Conservation (phyloP, 257 asterid species). For the Primulina tabacum region DNA sequence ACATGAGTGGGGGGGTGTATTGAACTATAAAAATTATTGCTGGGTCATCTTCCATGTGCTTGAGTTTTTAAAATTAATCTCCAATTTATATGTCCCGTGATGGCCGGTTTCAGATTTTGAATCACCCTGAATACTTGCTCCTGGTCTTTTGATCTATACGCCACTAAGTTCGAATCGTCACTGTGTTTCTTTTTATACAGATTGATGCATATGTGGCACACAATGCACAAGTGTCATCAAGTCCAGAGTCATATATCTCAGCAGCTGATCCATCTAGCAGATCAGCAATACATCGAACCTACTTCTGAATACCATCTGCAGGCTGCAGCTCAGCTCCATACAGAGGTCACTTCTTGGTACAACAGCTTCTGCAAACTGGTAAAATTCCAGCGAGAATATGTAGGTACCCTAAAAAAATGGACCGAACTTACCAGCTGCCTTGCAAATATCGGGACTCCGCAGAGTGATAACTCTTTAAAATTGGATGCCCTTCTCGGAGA, state of each 20-base stretch:
- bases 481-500: slow-evolving; percentile 40
- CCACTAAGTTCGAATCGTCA: slow-evolving; percentile 1
- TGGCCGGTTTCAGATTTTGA: background rate
- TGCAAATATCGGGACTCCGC: slow-evolving; percentile 29
- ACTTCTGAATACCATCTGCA: slow-evolving; percentile 59
- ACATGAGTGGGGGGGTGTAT: background rate
- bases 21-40: background rate
- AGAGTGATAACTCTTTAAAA: slow-evolving; percentile 31
- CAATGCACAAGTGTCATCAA: slow-evolving; percentile 68
- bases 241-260: slow-evolving; percentile 61
- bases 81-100: background rate
- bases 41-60: background rate
- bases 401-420: slow-evolving; percentile 57
- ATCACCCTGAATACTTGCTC: background rate
- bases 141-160: slow-evolving; percentile 2
- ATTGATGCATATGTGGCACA: slow-evolving; percentile 64
- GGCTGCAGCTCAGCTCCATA: slow-evolving; percentile 77
- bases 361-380: slow-evolving; percentile 59
- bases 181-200: slow-evolving; percentile 34
- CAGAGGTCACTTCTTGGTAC: slow-evolving; percentile 72
- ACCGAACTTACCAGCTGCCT: slow-evolving; percentile 42
- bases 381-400: slow-evolving; percentile 63
- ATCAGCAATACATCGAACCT: slow-evolving; percentile 49
- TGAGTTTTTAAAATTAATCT: background rate
- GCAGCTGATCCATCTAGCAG: slow-evolving; percentile 53